These are phyloP conservation scores for Eucalyptus leucophloia DNA, from an alignment of 345 rosid species.

Conservation along the genomic window DNA sequence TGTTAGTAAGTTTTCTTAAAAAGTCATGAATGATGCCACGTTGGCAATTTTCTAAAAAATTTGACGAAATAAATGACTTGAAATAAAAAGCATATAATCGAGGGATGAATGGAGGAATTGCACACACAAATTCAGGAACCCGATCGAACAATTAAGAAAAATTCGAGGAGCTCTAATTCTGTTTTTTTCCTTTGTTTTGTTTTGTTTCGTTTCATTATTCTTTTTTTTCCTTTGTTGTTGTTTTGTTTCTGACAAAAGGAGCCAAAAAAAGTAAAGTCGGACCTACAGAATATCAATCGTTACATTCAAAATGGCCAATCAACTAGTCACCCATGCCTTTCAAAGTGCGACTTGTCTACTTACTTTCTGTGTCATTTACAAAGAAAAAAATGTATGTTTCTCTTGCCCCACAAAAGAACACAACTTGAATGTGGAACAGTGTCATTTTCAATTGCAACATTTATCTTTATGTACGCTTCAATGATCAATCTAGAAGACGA, in stretches of 20 bases:
- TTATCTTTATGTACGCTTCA: background rate
- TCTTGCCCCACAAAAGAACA: background rate
- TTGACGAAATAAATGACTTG: too few species aligned
- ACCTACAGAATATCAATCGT: background rate
- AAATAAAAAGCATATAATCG: too few species aligned
- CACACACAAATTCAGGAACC: background rate
- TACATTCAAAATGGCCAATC: background rate
- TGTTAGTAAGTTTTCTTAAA: too few species aligned
- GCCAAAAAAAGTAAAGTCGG: background rate
- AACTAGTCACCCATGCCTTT: background rate
- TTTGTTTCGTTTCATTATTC: background rate
- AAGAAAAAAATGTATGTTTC: background rate
- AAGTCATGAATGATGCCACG: too few species aligned
- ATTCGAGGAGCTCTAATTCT: background rate
- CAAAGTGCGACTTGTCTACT: background rate
- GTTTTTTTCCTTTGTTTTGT: background rate
- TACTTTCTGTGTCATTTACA: background rate
- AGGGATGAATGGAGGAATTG: too few species aligned
- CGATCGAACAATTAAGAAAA: background rate
- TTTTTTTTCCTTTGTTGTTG: background rate
- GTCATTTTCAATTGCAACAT: background rate
- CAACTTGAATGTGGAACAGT: background rate
- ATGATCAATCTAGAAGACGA: background rate
- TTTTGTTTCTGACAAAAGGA: background rate
- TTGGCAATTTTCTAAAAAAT: too few species aligned